Evolutionary conservation across 2,329 filamentous ascomycete genomes (phyloP).

Genomic region (Calonectria henricotiae): DNA sequence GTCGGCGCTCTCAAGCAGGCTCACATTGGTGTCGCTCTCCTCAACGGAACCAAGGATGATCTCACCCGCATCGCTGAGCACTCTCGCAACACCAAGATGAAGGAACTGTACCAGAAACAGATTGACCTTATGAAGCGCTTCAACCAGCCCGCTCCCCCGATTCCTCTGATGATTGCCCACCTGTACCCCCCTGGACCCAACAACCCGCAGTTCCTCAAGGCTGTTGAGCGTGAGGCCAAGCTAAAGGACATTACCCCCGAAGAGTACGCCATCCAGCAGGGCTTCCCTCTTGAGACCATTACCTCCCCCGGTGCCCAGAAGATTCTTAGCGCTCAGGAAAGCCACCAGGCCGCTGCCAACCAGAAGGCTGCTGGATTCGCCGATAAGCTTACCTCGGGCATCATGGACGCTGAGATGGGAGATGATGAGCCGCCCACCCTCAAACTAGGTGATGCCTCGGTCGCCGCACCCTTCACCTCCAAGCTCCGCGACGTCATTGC

Average conservation of each 20-base stretch:
- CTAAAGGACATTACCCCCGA: slow-evolving; percentile 80
- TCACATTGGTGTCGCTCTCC: slow-evolving; percentile 94
- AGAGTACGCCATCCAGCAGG: slow-evolving; percentile 70
- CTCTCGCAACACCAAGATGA: slow-evolving; percentile 95
- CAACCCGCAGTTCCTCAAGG: slow-evolving; percentile 96
- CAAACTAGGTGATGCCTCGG: slow-evolving; percentile 97
- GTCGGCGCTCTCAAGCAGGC: slow-evolving; percentile 98
- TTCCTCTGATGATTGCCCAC: slow-evolving; percentile 93
- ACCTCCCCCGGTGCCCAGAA: slow-evolving; percentile 78
- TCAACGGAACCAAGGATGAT: slow-evolving; percentile 95
- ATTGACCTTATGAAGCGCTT: slow-evolving; percentile 92
- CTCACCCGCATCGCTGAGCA: slow-evolving; percentile 94
- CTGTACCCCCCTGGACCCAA: slow-evolving; percentile 91
- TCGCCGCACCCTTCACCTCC: slow-evolving; percentile 96
- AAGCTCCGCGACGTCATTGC: slow-evolving; percentile 98
- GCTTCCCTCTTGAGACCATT: slow-evolving; percentile 74
- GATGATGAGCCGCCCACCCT: slow-evolving; percentile 94
- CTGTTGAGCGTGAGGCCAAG: slow-evolving; percentile 87
- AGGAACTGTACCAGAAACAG: slow-evolving; percentile 99
- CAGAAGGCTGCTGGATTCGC: slow-evolving; percentile 85
- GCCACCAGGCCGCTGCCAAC: slow-evolving; percentile 73
- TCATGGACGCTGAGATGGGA: slow-evolving; percentile 92
- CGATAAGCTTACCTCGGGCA: slow-evolving; percentile 86
- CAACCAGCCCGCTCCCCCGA: slow-evolving; percentile 93
- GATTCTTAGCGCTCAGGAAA: slow-evolving; percentile 63